Evolutionary conservation across 2,329 filamentous ascomycete genomes (phyloP).

Genomic region (Chaetomium strumarium): DNA sequence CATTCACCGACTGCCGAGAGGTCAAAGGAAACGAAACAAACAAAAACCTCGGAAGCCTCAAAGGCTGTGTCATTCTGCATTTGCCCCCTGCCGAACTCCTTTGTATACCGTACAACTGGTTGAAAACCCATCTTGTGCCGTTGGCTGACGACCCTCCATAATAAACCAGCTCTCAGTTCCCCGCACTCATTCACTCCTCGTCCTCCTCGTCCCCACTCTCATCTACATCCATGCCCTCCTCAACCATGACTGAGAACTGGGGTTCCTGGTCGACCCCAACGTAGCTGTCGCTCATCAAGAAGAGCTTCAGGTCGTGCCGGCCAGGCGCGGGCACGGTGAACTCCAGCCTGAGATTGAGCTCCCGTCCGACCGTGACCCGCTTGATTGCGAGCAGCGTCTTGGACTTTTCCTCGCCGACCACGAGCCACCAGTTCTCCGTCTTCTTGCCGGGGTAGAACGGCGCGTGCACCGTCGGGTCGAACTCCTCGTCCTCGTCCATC

Average conservation of each 20-base stretch:
- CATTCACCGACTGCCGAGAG: slow-evolving; percentile 4
- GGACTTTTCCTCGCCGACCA: slow-evolving; percentile 86
- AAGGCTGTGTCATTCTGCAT: slow-evolving; percentile 12
- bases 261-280: slow-evolving; percentile 95
- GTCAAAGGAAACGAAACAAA: slow-evolving; percentile 3
- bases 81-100: slow-evolving; percentile 7
- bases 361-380: slow-evolving; percentile 77
- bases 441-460: slow-evolving; percentile 91
- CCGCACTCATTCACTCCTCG: slow-evolving; percentile 32
- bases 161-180: neutral
- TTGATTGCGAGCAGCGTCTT: slow-evolving; percentile 90
- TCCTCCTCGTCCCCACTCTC: slow-evolving; percentile 77
- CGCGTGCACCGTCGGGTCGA: slow-evolving; percentile 81
- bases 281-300: slow-evolving; percentile 96
- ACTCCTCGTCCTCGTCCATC: slow-evolving; percentile 61
- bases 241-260: slow-evolving; percentile 75
- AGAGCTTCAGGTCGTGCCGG: slow-evolving; percentile 81
- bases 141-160: neutral
- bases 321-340: slow-evolving; percentile 82
- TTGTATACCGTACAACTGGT: slow-evolving; percentile 9
- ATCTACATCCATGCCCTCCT: slow-evolving; percentile 93
- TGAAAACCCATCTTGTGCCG: neutral
- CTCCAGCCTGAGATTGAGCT: slow-evolving; percentile 74
- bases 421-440: slow-evolving; percentile 97
- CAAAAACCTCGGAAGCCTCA: slow-evolving; percentile 3